Evolutionary conservation across 2,329 filamentous ascomycete genomes (phyloP).

Genomic region (Colletotrichum viniferum): DNA sequence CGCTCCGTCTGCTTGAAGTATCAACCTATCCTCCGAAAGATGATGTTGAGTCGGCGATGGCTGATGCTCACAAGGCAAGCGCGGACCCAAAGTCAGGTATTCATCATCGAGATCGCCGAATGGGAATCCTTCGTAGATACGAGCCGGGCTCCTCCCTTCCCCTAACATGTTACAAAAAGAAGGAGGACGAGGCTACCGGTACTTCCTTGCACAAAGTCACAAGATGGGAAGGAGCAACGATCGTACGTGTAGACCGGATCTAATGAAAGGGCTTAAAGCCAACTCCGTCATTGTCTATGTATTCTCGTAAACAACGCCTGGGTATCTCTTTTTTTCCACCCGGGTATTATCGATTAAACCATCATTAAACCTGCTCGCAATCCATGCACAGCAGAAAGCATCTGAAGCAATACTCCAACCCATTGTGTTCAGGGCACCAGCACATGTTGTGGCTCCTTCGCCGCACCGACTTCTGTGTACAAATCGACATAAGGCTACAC

Average conservation of each 20-base stretch:
- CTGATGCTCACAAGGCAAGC: neutral
- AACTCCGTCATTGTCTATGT: neutral
- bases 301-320: neutral
- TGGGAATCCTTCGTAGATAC: neutral
- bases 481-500: neutral
- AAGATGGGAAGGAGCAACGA: neutral
- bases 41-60: neutral
- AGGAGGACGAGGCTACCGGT: neutral
- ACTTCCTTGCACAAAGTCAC: neutral
- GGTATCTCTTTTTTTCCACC: neutral
- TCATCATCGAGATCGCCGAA: neutral
- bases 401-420: neutral
- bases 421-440: neutral
- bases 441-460: neutral
- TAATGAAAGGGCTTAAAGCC: neutral
- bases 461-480: neutral
- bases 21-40: neutral
- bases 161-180: neutral
- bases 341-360: neutral
- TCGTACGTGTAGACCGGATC: neutral
- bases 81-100: neutral
- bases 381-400: neutral
- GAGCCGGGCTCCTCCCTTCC: neutral
- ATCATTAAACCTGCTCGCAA: neutral
- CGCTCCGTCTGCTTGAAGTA: neutral